Percentiles rank a stretch among this genome's conserved stretches.
These are phyloP conservation scores for Peniophora sp. DNA, from an alignment of 1,284 basidiomycete genomes.

Conservation along the genomic window DNA sequence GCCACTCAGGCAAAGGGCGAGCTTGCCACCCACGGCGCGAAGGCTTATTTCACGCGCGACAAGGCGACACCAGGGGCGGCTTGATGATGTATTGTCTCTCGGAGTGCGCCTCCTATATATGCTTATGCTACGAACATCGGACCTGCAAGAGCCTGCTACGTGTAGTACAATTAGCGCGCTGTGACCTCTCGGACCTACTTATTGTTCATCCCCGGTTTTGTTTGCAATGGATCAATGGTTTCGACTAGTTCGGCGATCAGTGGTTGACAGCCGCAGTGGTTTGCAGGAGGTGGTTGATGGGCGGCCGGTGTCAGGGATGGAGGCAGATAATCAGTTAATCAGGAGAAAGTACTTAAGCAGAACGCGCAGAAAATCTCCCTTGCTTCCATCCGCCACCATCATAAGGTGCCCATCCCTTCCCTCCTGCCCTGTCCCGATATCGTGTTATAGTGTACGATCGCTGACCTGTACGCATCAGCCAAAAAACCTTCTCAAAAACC, in stretches of 20 bases:
- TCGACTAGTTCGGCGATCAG: too few relatives aligned
- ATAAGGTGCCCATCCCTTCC: conserved; percentile 25
- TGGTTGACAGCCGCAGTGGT: too few relatives aligned
- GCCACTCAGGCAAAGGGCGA: conserved; percentile 71
- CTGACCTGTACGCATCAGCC: conserved; percentile 15
- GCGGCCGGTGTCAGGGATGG: neutral
- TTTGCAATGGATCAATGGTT: too few relatives aligned
- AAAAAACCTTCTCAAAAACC: conserved; percentile 31
- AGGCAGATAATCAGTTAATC: neutral
- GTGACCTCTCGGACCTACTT: too few relatives aligned
- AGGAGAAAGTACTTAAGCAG: too few relatives aligned
- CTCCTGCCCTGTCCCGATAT: conserved; percentile 28
- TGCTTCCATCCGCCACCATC: conserved; percentile 32
- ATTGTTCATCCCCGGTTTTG: too few relatives aligned
- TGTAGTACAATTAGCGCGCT: too few relatives aligned
- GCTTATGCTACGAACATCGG: too few relatives aligned
- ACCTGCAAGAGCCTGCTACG: too few relatives aligned
- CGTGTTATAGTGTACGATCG: conserved; percentile 5
- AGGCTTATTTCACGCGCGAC: conserved; percentile 79
- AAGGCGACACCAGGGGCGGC: conserved; percentile 23
- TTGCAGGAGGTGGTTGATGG: neutral
- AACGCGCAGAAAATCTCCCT: too few relatives aligned
- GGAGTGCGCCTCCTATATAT: conserved; percentile 5
- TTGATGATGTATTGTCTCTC: conserved; percentile 5
- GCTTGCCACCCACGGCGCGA: conserved; percentile 79